Evolutionary conservation across 352 stramenopile genomes (phyloP), one percentile per base, ranked within the genome.

Genomic region (Phytophthora quininea): DNA sequence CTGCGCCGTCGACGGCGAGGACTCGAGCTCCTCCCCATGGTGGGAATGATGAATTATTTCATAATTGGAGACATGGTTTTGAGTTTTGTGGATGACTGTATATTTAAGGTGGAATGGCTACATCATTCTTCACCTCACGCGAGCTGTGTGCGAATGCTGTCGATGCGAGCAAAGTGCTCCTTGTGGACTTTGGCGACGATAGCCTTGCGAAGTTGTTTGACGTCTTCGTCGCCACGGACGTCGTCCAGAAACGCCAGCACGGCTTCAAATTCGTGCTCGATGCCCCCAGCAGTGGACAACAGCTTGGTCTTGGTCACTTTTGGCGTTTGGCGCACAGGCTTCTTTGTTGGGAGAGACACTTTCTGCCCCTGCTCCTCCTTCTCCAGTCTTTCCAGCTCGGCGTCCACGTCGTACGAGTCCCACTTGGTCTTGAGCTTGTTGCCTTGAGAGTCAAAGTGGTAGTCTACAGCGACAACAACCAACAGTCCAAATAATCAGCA

Each of bases 351-450:
- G 11, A 33, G 8, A 0, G 40, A 9, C 0, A 32, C 42, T n/a
- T 63, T 32, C 10, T 73, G 38, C 43, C 58, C 55, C 55, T 30
- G 51, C 8, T 95, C 85, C 15, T 86, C 75, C 7, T 79, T 54
- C 35, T 95, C 87, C 5, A 95, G 73, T 5, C 67, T 73, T 35
- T 92, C 72, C 4, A 95, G 70, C 69, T 95, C 87, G 1, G 84
- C 87, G 37, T 93, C 87, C 10, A 91, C 85, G 50, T 95, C 77
- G 62, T 91, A 95, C 19, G 65, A 77, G 60, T 95, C 87, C 87
- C 87, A 93, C 61, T 95, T 93, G 31, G 85, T 93, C 69, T 92
- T 92, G 58, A 95, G 80, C 62, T 95, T 95, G 71, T 92, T 93
- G 56, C 87, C 87, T 4, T 91, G 53, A 31, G 85, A 95, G 65